Conservation (phyloP, 1,139 yeast species). For the Scheffersomyces quercinus region DNA sequence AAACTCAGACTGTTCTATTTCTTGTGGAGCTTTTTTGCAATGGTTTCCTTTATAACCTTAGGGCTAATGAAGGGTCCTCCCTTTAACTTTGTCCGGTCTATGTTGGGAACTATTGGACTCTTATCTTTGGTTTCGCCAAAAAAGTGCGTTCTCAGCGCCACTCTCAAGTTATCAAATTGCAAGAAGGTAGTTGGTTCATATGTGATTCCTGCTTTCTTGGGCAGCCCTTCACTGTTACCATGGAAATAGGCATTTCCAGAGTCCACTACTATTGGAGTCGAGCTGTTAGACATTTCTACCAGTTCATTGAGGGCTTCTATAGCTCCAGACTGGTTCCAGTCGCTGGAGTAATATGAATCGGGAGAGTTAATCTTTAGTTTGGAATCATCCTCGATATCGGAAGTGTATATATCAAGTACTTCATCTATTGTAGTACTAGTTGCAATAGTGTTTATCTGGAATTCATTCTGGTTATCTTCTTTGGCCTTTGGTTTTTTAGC, state of each 20-base stretch:
- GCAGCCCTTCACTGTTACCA: slow-evolving; percentile 5
- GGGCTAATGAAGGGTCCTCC: not conserved
- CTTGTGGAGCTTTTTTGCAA: not conserved
- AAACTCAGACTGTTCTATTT: too few relatives aligned
- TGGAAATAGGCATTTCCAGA: slow-evolving; percentile 4
- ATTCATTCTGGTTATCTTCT: too few relatives aligned
- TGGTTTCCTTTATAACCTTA: not conserved
- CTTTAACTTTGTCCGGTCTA: not conserved
- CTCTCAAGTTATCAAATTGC: slow-evolving; percentile 2
- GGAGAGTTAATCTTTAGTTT: not conserved
- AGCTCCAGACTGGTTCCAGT: not conserved
- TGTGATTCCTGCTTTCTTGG: slow-evolving; percentile 4
- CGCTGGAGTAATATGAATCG: not conserved
- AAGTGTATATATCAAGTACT: not conserved
- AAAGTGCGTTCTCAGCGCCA: not conserved
- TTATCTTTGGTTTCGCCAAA: not conserved
- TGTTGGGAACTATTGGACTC: too few relatives aligned
- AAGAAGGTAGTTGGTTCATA: slow-evolving; percentile 6
- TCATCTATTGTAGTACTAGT: not conserved
- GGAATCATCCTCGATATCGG: not conserved
- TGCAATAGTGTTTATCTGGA: too few relatives aligned
- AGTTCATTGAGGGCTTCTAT: too few relatives aligned
- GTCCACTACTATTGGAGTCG: not conserved
- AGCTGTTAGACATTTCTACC: too few relatives aligned
- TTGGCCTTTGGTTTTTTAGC: too few relatives aligned